Base-by-base conservation (phyloP, 164 flowering plant genomes). In the Berberis vulgaris region DNA sequence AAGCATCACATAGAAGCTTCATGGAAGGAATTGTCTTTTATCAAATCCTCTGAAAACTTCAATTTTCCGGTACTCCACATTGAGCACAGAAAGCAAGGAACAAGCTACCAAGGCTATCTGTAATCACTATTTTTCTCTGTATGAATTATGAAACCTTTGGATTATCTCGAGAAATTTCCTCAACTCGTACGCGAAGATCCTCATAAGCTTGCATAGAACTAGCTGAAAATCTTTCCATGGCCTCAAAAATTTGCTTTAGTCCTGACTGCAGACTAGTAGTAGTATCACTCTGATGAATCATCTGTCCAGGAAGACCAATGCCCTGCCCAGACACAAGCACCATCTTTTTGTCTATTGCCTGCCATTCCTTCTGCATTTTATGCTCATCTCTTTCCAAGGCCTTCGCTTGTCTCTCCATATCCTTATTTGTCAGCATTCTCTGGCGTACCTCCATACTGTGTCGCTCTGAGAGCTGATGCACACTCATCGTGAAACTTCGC, bases 301-400 rank as follows among this genome's bases (percentile, higher is more conserved):
- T 66, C 41, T 79, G 73, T 12, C 79, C 84, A 44, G 79, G 54
- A 40, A 69, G 53, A 4, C 81, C 58, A 11, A 80, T 74, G 40
- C 74, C 79, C 65, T 80, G 82, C 56, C 80, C 85, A 43, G 89
- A 74, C 45, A 71, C 72, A 56, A 78, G 46, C 57, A 80, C 78
- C 64, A 89, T 69, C 69, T 80, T 79, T 83, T 85, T 91, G 64
- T 89, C 96, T 13, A 91, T 67, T 12, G 83, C 82, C 67, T 87
- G 96, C 61, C 88, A 78, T 64, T 78, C 80, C 67, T 86, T 95
- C 57, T 82, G 96, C 63, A 89, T 78, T 75, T 80, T 91, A 52
- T 85, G 90, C 50, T 89, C 95, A 62, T 91, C 89, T 65, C 78
- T 85, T 62, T 91, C 97, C 58, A 91, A 65, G 42, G 62, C 71